phyloP scores from a whole-genome alignment of 192 early-diverging fungal species.

The Backusella australiensis region DNA sequence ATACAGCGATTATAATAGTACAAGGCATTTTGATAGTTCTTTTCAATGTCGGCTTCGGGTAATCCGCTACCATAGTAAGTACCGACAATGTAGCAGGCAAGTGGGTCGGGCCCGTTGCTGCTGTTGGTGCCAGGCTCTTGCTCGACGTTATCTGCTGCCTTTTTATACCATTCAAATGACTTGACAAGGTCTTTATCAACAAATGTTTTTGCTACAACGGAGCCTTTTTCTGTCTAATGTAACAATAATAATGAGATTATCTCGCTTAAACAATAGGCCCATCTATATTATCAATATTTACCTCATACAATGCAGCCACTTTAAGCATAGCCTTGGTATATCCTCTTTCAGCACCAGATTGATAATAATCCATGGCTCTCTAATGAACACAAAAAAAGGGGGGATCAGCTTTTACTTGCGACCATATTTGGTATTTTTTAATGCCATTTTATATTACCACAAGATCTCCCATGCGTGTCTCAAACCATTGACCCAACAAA shows the following conservation, averaged over 20 bases:
- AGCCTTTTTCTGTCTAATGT: slow-evolving; percentile 2
- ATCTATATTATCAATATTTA: slow-evolving; percentile 5
- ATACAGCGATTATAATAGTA: slow-evolving; percentile 35
- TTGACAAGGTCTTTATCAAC: slow-evolving; percentile 26
- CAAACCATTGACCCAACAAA: slow-evolving; percentile 34
- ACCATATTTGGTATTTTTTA: background rate
- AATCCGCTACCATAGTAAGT: slow-evolving; percentile 32
- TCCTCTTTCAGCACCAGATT: slow-evolving; percentile 28
- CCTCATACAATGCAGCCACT: slow-evolving; percentile 37
- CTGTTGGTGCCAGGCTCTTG: slow-evolving; percentile 1
- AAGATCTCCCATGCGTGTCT: slow-evolving; percentile 25
- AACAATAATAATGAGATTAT: background rate
- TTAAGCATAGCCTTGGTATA: slow-evolving; percentile 38
- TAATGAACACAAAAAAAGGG: background rate
- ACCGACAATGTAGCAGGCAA: slow-evolving; percentile 38
- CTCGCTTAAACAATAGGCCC: background rate
- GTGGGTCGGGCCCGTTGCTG: slow-evolving; percentile 28
- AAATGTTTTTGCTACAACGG: background rate
- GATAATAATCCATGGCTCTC: slow-evolving; percentile 30
- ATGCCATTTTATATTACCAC: slow-evolving; percentile 21
- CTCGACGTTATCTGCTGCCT: slow-evolving; percentile 26
- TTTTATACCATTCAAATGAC: slow-evolving; percentile 39
- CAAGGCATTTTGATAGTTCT: slow-evolving; percentile 30
- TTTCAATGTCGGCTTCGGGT: slow-evolving; percentile 28
- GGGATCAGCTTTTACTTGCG: background rate